These are phyloP conservation scores for Teratosphaeria gauchensis DNA, from an alignment of 2,329 filamentous ascomycete species.

Conservation along the genomic window DNA sequence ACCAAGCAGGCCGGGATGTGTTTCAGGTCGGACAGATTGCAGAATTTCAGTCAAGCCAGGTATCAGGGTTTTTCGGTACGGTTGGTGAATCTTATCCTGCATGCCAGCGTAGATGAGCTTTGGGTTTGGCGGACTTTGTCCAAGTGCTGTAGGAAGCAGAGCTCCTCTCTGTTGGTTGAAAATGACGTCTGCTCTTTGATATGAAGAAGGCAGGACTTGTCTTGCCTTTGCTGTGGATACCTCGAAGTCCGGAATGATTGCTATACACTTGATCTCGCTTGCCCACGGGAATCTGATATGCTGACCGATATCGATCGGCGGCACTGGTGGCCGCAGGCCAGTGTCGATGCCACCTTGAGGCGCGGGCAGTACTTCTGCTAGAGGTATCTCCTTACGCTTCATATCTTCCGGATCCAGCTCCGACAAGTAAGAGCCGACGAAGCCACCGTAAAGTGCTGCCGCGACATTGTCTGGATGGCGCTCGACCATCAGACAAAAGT, in stretches of 20 bases:
- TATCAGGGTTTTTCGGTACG: constrained; percentile 84
- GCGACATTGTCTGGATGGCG: constrained; percentile 91
- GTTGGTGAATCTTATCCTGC: constrained; percentile 98
- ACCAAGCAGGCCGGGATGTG: constrained; percentile 78
- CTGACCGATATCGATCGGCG: constrained; percentile 87
- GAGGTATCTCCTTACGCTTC: constrained; percentile 82
- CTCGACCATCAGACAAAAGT: constrained; percentile 95
- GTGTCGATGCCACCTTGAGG: constrained; percentile 89
- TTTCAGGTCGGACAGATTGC: constrained; percentile 77
- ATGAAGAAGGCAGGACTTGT: constrained; percentile 70
- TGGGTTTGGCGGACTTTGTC: constrained; percentile 80
- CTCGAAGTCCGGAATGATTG: constrained; percentile 92
- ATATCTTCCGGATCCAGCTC: constrained; percentile 83
- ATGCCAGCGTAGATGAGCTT: constrained; percentile 94
- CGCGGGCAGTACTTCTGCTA: constrained; percentile 83
- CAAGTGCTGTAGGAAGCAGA: constrained; percentile 78
- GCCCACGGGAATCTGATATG: constrained; percentile 95
- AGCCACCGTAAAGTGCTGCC: constrained; percentile 88
- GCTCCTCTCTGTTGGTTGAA: constrained; percentile 95
- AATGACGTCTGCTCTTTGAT: constrained; percentile 74
- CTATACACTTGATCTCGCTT: constrained; percentile 89
- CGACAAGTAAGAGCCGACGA: constrained; percentile 93
- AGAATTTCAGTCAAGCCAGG: constrained; percentile 87
- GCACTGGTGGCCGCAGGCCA: constrained; percentile 72
- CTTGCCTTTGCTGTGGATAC: constrained; percentile 89